These are phyloP conservation scores for Ophiocordyceps unilateralis DNA, from an alignment of 2,329 filamentous ascomycete genomes.

Conservation along the genomic window DNA sequence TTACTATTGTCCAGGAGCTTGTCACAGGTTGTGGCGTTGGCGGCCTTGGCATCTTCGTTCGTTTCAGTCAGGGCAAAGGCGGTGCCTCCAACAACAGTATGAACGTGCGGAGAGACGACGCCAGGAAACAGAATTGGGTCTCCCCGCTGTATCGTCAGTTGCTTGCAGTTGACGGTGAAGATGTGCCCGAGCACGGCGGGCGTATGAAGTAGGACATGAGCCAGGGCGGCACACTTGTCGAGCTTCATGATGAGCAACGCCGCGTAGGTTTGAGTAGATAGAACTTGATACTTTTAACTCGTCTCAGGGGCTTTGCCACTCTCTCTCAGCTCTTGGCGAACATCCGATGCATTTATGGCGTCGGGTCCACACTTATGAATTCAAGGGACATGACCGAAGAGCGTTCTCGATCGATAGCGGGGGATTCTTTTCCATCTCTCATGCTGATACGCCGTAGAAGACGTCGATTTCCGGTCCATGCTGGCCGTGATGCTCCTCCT, in stretches of 20 bases:
- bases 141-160: constrained; percentile 23
- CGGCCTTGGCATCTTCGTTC: constrained; percentile 31
- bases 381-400: no score
- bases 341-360: no score
- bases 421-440: no score
- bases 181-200: constrained; percentile 6
- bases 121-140: constrained; percentile 45
- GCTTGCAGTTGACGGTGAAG: constrained; percentile 11
- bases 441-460: no score
- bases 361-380: no score
- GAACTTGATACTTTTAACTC: no score
- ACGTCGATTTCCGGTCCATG: no score
- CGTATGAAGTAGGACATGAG: constrained; percentile 17
- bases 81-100: constrained; percentile 45
- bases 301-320: no score
- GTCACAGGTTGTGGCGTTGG: constrained; percentile 47
- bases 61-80: constrained; percentile 38
- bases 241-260: neutral
- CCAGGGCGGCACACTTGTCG: neutral
- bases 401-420: no score
- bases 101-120: constrained; percentile 34
- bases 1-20: constrained; percentile 45
- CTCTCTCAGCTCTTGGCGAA: no score
- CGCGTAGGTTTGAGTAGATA: no score
- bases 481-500: no score